These are phyloP conservation scores for Canavalia gladiata DNA, from an alignment of 306 rosid genomes.

Conservation along the genomic window DNA sequence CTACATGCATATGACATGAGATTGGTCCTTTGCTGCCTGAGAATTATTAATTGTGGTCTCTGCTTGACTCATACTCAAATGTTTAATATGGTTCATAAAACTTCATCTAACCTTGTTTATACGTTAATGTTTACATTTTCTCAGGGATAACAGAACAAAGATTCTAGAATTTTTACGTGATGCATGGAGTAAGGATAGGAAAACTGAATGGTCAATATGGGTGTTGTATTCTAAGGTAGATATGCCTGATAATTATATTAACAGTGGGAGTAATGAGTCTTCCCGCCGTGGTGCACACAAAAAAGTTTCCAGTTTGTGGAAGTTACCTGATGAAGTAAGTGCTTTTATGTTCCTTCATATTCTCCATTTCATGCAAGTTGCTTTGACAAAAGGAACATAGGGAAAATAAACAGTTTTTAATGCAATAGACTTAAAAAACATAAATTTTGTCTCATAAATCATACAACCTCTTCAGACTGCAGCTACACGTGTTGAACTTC, in stretches of 20 bases:
- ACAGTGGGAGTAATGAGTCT: constrained; percentile 65
- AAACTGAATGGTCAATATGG: constrained; percentile 98
- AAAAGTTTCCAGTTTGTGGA: constrained; percentile 71
- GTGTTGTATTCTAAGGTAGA: constrained; percentile 92
- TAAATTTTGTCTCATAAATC: constrained; percentile 40
- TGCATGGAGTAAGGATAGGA: constrained; percentile 81
- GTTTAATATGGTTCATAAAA: constrained; percentile 22
- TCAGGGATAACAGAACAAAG: constrained; percentile 76
- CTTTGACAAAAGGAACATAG: constrained; percentile 32
- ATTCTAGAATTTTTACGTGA: constrained; percentile 73
- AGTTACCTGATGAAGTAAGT: constrained; percentile 84
- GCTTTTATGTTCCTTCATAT: constrained; percentile 40
- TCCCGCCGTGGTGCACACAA: constrained; percentile 63
- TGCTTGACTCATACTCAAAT: constrained; percentile 21
- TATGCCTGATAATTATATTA: constrained; percentile 91
- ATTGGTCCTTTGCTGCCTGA: constrained; percentile 6
- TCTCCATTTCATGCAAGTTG: constrained; percentile 21
- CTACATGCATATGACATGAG: constrained; percentile 39
- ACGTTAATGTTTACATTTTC: constrained; percentile 47
- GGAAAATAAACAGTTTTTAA: neutral
- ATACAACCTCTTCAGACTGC: constrained; percentile 85
- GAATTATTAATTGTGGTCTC: neutral
- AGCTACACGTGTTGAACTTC: constrained; percentile 83
- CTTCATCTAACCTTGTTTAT: constrained; percentile 38
- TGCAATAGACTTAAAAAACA: constrained; percentile 29